A percentile compares a stretch with the other conserved stretches of the same genome.
These are phyloP conservation scores for Eucalyptus regnans DNA, from an alignment of 345 rosid genomes.

Conservation along the genomic window DNA sequence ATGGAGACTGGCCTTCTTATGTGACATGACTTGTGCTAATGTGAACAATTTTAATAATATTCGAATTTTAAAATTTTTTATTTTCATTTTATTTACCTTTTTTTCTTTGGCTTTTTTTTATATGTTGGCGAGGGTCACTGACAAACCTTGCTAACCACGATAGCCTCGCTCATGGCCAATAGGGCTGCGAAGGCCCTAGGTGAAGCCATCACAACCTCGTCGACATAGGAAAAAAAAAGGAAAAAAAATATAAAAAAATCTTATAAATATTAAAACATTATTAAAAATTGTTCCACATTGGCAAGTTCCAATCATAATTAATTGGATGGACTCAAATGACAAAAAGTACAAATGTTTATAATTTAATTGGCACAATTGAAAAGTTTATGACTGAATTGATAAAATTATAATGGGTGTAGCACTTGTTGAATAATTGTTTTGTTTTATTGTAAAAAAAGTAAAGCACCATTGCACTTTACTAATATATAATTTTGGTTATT, in stretches of 20 bases:
- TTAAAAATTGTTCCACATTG: fast-evolving
- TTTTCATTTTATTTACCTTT: too few species aligned
- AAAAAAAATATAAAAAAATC: too few species aligned
- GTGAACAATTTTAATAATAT: too few species aligned
- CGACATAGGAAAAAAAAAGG: fast-evolving
- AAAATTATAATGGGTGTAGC: fast-evolving
- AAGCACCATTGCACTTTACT: neutral
- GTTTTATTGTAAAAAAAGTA: neutral
- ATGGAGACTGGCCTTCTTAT: fast-evolving
- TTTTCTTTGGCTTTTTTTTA: too few species aligned
- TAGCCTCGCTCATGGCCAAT: fast-evolving
- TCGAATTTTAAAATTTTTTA: too few species aligned
- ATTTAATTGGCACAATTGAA: fast-evolving
- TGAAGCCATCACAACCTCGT: neutral
- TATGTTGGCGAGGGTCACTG: too few species aligned
- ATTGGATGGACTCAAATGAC: fast-evolving
- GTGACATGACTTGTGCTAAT: fast-evolving
- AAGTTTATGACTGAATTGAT: fast-evolving
- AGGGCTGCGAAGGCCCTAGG: fast-evolving
- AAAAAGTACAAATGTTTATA: fast-evolving
- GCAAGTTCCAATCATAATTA: fast-evolving
- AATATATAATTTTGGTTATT: too few species aligned
- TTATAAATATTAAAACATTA: too few species aligned
- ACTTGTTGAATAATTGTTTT: too few species aligned
- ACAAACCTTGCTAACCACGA: fast-evolving